Evolutionary conservation across 73 alveolate genomes (phyloP).

Genomic region (Stentor roeselii): DNA sequence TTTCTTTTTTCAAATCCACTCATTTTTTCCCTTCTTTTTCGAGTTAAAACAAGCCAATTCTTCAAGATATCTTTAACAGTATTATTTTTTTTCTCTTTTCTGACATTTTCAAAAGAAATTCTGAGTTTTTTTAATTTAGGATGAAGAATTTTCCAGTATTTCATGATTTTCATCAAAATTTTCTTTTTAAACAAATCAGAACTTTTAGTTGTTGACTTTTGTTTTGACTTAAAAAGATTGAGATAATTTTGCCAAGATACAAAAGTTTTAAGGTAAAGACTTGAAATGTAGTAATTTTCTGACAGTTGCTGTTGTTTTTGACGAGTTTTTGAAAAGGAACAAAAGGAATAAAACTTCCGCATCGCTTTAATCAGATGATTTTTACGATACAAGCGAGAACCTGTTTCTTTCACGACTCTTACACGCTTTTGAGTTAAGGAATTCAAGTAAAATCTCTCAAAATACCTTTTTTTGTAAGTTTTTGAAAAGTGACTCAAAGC

Average conservation of each 20-base stretch:
- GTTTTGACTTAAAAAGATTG: neutral
- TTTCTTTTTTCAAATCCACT: neutral
- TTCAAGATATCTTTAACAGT: neutral
- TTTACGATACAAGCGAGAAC: neutral
- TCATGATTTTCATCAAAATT: neutral
- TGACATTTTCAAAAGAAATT: neutral
- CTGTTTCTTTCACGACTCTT: neutral
- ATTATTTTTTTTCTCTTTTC: neutral
- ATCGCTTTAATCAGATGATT: neutral
- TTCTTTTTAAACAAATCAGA: neutral
- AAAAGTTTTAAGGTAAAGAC: neutral
- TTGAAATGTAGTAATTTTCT: neutral
- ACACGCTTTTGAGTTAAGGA: neutral
- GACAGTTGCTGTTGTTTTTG: neutral
- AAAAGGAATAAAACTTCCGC: neutral
- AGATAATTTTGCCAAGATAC: neutral
- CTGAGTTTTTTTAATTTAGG: neutral
- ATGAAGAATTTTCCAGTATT: neutral
- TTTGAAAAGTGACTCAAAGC: neutral
- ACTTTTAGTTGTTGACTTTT: neutral
- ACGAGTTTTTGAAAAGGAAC: neutral
- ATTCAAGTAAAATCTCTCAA: neutral
- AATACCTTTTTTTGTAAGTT: neutral
- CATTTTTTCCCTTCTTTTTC: neutral
- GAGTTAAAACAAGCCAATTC: neutral